phyloP scores from a whole-genome alignment of 441 rosid genomes.

The Erysimum cheiri region DNA sequence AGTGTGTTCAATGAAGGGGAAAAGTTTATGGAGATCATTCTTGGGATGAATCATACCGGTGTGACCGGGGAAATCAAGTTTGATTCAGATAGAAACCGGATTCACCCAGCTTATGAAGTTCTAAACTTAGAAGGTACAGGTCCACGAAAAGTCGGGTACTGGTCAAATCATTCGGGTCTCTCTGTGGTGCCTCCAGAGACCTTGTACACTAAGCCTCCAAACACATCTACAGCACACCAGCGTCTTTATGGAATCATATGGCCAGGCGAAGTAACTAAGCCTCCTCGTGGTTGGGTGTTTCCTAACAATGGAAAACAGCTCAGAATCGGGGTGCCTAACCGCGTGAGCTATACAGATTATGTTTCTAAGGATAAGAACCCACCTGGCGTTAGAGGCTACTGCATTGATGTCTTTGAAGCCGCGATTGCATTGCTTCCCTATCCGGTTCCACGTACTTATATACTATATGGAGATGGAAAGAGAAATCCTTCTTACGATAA shows the following conservation, averaged over 20 bases:
- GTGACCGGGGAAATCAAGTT: constrained; percentile 68
- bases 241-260: constrained; percentile 69
- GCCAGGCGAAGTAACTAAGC: constrained; percentile 75
- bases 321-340: constrained; percentile 78
- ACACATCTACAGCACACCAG: constrained; percentile 56
- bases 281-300: constrained; percentile 95
- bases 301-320: constrained; percentile 86
- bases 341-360: constrained; percentile 64
- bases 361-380: constrained; percentile 66
- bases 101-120: constrained; percentile 78
- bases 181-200: constrained; percentile 72
- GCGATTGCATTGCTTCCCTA: constrained; percentile 86
- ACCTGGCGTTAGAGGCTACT: constrained; percentile 80
- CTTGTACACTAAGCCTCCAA: constrained; percentile 62
- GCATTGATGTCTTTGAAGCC: constrained; percentile 94
- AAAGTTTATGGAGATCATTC: constrained; percentile 63
- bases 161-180: constrained; percentile 88
- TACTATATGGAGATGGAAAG: constrained; percentile 69
- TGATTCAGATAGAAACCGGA: constrained; percentile 64
- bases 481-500: constrained; percentile 65
- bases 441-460: constrained; percentile 76
- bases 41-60: constrained; percentile 72
- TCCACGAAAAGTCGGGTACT: constrained; percentile 78
- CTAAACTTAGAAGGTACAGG: constrained; percentile 85
- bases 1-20: constrained; percentile 75